These are phyloP conservation scores for Aciculoconidium aculeatum DNA, from an alignment of 805 yeast genomes.

Conservation along the genomic window DNA sequence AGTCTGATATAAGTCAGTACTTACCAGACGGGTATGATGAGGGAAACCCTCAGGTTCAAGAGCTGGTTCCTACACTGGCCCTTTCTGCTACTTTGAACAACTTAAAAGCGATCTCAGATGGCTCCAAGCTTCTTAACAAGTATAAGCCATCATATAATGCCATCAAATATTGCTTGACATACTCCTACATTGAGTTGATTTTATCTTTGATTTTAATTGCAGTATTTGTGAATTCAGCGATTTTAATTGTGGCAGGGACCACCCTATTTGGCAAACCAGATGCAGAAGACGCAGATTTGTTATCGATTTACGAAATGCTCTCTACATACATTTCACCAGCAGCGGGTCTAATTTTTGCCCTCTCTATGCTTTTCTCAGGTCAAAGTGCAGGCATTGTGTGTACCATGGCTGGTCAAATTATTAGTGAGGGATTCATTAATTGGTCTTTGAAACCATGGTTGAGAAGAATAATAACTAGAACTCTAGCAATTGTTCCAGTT, in stretches of 20 bases:
- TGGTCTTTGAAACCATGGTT: constrained; percentile 42
- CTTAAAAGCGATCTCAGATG: constrained; percentile 23
- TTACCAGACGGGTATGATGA: constrained; percentile 3
- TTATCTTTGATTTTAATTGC: constrained; percentile 38
- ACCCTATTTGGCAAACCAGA: constrained; percentile 39
- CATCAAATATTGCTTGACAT: constrained; percentile 34
- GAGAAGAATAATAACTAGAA: constrained; percentile 35
- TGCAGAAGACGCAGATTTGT: constrained; percentile 41
- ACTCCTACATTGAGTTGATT: constrained; percentile 35
- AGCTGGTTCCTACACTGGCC: constrained; percentile 3
- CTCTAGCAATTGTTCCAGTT: constrained; percentile 38
- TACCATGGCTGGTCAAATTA: constrained; percentile 45
- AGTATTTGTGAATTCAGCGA: constrained; percentile 40
- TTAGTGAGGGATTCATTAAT: constrained; percentile 41
- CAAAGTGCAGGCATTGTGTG: constrained; percentile 45
- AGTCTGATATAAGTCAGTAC: no score
- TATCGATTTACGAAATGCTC: constrained; percentile 40
- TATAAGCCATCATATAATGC: constrained; percentile 39
- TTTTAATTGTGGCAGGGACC: constrained; percentile 40
- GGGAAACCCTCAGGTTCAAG: neutral
- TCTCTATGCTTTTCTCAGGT: constrained; percentile 42
- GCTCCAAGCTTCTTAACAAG: constrained; percentile 22
- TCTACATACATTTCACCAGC: constrained; percentile 39
- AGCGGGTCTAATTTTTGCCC: constrained; percentile 40
- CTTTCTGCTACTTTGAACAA: constrained; percentile 14